These are phyloP conservation scores for Alliaria petiolata DNA, from an alignment of 345 rosid species.

Conservation along the genomic window DNA sequence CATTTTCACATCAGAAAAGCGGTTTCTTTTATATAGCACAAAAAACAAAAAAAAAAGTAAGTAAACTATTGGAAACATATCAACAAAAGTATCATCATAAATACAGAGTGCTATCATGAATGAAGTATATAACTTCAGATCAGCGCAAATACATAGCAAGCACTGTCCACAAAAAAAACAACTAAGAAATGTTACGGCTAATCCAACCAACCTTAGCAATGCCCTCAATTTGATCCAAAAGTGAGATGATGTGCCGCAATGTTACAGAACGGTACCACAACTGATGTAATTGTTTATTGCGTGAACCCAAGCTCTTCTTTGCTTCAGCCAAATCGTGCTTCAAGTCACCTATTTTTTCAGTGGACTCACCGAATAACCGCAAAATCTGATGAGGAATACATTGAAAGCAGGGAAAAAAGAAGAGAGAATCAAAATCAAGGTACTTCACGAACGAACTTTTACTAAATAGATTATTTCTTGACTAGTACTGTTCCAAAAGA, in stretches of 20 bases:
- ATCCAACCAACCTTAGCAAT: slow-evolving; percentile 76
- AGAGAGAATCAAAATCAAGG: slow-evolving; percentile 15
- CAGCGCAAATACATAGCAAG: slow-evolving; percentile 19
- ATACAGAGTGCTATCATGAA: slow-evolving; percentile 9
- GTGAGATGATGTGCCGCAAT: slow-evolving; percentile 86
- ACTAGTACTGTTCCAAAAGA: not conserved
- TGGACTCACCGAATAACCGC: slow-evolving; percentile 91
- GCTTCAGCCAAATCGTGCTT: slow-evolving; percentile 93
- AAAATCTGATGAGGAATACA: slow-evolving; percentile 60
- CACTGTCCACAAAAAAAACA: slow-evolving; percentile 2
- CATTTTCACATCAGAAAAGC: slow-evolving; percentile 12
- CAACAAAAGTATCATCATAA: slow-evolving; percentile 13
- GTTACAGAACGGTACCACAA: slow-evolving; percentile 99
- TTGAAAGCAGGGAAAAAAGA: slow-evolving; percentile 1
- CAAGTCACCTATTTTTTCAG: slow-evolving; percentile 62
- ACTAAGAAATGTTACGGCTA: slow-evolving; percentile 3
- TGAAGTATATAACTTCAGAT: slow-evolving; percentile 10
- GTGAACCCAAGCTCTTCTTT: slow-evolving; percentile 73
- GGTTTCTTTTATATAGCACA: not conserved
- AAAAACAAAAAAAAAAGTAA: not conserved
- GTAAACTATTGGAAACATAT: not conserved
- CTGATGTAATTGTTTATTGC: slow-evolving; percentile 96
- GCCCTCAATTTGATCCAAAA: slow-evolving; percentile 95
- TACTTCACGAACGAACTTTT: slow-evolving; percentile 5
- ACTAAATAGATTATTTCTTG: not conserved